Conservation (phyloP, 768 basidiomycete genomes). For the Leccinum longicurvipes region DNA sequence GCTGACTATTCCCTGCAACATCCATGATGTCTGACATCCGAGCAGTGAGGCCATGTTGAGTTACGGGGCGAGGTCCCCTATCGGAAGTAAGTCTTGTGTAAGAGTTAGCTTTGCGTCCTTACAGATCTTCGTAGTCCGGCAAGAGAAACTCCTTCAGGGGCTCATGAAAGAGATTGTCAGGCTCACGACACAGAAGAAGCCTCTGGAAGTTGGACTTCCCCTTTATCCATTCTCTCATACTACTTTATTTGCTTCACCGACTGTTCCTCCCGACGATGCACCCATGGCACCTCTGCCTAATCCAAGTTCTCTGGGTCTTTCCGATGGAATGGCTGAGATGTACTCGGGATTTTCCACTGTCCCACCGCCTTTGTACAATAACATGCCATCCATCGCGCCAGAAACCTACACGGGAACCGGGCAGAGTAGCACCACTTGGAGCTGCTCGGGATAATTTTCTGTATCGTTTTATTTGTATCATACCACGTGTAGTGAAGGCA, state of each 20-base stretch:
- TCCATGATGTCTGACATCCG: constrained; percentile 4
- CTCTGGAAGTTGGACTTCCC: constrained; percentile 76
- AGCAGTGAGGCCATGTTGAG: constrained; percentile 78
- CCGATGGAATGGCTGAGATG: constrained; percentile 5
- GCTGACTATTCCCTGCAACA: constrained; percentile 13
- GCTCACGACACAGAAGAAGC: constrained; percentile 77
- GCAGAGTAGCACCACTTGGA: constrained; percentile 8
- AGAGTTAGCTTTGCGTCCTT: not conserved
- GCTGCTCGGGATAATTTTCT: constrained; percentile 7
- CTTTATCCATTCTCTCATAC: constrained; percentile 78
- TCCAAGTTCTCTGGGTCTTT: constrained; percentile 12
- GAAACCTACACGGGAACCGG: constrained; percentile 4
- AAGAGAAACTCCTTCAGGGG: constrained; percentile 77
- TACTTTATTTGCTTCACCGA: constrained; percentile 55
- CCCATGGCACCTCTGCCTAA: constrained; percentile 31
- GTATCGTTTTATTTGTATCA: constrained; percentile 3
- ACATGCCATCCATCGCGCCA: constrained; percentile 2
- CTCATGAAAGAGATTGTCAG: constrained; percentile 83
- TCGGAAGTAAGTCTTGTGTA: constrained; percentile 60
- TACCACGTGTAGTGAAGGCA: constrained; percentile 2
- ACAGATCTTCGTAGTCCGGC: constrained; percentile 53
- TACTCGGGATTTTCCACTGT: constrained; percentile 7
- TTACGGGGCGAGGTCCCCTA: constrained; percentile 76
- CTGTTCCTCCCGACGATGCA: constrained; percentile 30
- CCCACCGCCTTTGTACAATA: constrained; percentile 5